Base-by-base conservation (phyloP, 345 rosid genomes). In the Eucalyptus curtisii region DNA sequence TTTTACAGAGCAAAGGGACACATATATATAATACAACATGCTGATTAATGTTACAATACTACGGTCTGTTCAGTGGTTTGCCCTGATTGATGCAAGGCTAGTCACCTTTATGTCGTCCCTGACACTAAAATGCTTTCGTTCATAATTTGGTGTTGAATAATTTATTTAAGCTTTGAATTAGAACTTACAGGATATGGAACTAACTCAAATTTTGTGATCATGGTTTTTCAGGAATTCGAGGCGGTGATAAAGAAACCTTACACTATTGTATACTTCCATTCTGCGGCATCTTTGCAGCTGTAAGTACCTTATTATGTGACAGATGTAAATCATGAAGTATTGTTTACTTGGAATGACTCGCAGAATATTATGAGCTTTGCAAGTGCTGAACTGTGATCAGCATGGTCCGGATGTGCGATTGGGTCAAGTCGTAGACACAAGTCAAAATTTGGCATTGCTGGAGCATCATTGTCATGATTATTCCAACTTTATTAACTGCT, bases 231-330 rank as follows among this genome's bases (percentile, higher is more conserved):
- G 95, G 95, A 93, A 87, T 93, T 93, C 37, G 95, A 93, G 90
- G 89, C 94, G 49, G 44, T 93, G 84, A 92, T 93, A 66, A 93
- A 93, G 90, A 93, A 93, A 91, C 94, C 95, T 49, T 93, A 91
- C 53, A 88, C 92, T 15, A 93, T 93, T 87, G 94, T 92, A 10
- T 93, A 93, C 90, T 92, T 93, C 89, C 95, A 93, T 87, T 93
- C 94, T 19, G 94, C 94, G 19, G 94, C 95, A 61, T 91, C 99
- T 57, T 93, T 98, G 90, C 99, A 98, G 92, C 88, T 97, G 99
- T 98, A 95, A 96, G 99, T 93, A 47, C 19, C 44, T 76, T 37
- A 49, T 37, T 44, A 42, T 80, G 48, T 86, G 33, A 49, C 87
- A 40, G 44, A 49, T 49, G 59, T 49, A 52, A 86, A 86, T 50